A percentile compares a stretch with the other conserved stretches of the same genome.
Evolutionary conservation across 2,329 filamentous ascomycete species (phyloP).

Genomic region (Sporothrix pallida): DNA sequence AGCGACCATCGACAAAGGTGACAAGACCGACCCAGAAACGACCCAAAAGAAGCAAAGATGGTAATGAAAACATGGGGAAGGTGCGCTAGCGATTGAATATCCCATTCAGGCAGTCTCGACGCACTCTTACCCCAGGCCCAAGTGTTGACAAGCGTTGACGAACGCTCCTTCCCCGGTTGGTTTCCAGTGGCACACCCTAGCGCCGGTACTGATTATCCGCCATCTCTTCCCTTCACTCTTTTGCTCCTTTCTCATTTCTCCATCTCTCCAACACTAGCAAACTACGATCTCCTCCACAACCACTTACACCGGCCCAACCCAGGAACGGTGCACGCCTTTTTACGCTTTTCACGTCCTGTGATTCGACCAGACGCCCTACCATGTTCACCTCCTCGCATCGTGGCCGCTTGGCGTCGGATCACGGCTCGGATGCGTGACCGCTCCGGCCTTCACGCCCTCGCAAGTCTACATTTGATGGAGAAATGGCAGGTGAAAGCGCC

Average conservation of each 20-base stretch:
- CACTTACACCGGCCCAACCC: no score
- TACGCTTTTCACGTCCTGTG: background rate
- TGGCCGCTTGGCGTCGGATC: slow-evolving; percentile 17
- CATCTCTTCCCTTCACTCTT: background rate
- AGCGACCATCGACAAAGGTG: background rate
- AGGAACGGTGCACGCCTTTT: no score
- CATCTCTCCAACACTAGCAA: background rate
- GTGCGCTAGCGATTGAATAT: background rate
- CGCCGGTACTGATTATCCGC: slow-evolving; percentile 21
- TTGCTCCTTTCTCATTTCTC: background rate
- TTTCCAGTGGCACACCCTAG: background rate
- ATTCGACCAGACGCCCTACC: background rate
- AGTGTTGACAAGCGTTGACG: background rate
- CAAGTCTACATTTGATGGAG: background rate
- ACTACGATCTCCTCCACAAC: background rate
- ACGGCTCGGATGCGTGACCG: slow-evolving; percentile 18
- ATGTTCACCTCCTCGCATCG: slow-evolving; percentile 3
- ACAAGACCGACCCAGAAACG: background rate
- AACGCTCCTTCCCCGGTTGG: background rate
- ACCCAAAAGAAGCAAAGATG: no score
- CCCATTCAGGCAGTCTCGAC: background rate
- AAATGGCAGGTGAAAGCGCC: background rate
- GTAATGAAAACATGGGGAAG: slow-evolving; percentile 14
- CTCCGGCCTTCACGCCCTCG: background rate
- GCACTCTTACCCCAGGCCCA: no score